A percentile compares a stretch with the other conserved stretches of the same genome.
phyloP scores from a whole-genome alignment of 2,329 filamentous ascomycete genomes.

The Teratosphaeria epicoccoides region DNA sequence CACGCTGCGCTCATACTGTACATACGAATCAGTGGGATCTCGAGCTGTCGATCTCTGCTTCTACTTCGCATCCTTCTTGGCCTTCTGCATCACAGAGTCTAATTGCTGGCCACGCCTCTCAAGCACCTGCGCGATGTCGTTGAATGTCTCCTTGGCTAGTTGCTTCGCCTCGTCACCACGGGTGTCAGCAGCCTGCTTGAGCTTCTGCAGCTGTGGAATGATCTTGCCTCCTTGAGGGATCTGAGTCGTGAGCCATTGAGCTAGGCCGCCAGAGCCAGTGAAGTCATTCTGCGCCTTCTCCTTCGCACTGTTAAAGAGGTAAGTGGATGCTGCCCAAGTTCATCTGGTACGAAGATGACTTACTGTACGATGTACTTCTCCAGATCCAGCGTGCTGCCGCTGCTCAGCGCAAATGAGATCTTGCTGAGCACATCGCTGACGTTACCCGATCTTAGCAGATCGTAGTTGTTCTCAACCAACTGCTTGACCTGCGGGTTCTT shows the following conservation, averaged over 20 bases:
- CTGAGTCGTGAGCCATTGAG: conserved; percentile 52
- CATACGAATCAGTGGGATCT: background rate
- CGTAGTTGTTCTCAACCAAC: conserved; percentile 59
- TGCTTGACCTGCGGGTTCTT: conserved; percentile 69
- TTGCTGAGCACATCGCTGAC: conserved; percentile 52
- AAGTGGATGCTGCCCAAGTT: background rate
- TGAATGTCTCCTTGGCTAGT: conserved; percentile 56
- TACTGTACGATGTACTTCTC: conserved; percentile 49
- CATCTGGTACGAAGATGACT: conserved; percentile 2
- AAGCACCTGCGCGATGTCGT: conserved; percentile 55
- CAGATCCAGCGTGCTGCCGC: conserved; percentile 49
- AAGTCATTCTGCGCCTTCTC: conserved; percentile 46
- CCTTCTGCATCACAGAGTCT: conserved; percentile 48
- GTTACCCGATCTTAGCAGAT: conserved; percentile 57
- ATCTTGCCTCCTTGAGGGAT: conserved; percentile 56
- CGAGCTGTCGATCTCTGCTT: background rate
- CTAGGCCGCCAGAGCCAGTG: conserved; percentile 30
- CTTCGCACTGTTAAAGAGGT: conserved; percentile 28
- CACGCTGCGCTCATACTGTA: background rate
- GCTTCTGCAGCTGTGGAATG: conserved; percentile 52
- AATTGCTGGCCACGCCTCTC: conserved; percentile 49
- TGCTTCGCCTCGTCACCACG: conserved; percentile 60
- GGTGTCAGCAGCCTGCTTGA: conserved; percentile 55
- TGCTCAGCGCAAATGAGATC: conserved; percentile 50
- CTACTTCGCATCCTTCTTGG: conserved; percentile 30